Conservation (phyloP, 768 basidiomycete species). For the Tephrocybe sp. region DNA sequence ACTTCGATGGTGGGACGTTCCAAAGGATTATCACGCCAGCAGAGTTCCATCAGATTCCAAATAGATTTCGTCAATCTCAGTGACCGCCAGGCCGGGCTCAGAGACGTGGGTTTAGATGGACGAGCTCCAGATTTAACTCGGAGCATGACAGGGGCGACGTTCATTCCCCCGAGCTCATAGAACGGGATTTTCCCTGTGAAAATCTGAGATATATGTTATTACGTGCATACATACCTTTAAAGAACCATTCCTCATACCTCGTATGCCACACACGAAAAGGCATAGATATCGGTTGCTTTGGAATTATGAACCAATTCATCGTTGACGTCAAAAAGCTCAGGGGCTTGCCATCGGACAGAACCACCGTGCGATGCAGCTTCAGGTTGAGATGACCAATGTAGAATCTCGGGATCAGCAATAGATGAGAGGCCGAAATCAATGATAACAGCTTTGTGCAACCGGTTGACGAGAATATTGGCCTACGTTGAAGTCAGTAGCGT, state of each 20-base stretch:
- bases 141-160: conserved; percentile 2
- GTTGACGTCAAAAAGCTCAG: conserved; percentile 1
- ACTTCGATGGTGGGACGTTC: not conserved
- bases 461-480: conserved; percentile 16
- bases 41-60: conserved; percentile 2
- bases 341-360: not conserved
- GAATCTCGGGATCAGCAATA: not conserved
- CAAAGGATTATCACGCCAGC: not conserved
- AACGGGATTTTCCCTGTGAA: conserved; percentile 6
- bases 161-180: not conserved
- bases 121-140: not conserved
- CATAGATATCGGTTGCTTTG: conserved; percentile 1
- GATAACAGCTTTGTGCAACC: conserved; percentile 6
- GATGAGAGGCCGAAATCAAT: not conserved
- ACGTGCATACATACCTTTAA: not conserved
- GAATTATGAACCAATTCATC: not conserved
- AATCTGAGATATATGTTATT: not conserved
- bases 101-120: conserved; percentile 2
- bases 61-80: conserved; percentile 2
- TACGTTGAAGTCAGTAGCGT: not conserved
- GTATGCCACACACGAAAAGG: not conserved
- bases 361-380: not conserved
- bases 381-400: not conserved
- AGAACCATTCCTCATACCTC: not conserved
- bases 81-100: conserved; percentile 1